Evolutionary conservation across 2,329 filamentous ascomycete genomes (phyloP), one percentile per base, ranked within the genome.

Genomic region (Ceratocystiopsis sp.): DNA sequence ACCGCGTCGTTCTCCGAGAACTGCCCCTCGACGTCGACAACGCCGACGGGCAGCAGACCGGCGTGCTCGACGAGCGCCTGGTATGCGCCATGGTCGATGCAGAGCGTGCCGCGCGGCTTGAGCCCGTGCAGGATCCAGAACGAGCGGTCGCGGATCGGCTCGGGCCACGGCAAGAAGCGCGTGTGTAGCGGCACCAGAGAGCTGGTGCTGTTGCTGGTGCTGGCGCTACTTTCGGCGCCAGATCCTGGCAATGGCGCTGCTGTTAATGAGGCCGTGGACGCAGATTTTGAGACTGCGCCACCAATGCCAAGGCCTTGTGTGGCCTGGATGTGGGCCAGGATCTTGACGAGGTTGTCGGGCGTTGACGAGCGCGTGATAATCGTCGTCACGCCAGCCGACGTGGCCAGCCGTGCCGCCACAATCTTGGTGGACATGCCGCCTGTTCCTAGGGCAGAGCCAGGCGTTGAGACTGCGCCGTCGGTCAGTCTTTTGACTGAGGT

Each of bases 391-490:
- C 91, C 91, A 13, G 86, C 91, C 34, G 87, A 91, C 8, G 87
- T 95, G 33, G 89, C 91, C 35, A 98, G 71, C 43, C 84, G 77
- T 21, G 91, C 91, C 42, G 91, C 91, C 21, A 93, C 79, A 52
- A 98, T 94, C 65, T 98, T 98, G 46, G 91, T 98, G 49, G 81
- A 80, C 91, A 98, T 98, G 38, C 91, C 91, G 17, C 91, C 91
- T 2, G 91, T 98, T 18, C 91, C 91, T 15, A 98, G 65, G 4
- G 82, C 71, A 3, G 86, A 95, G 4, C 91, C 91, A 18, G 85
- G 83, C 29, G 81, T 84, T 3, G 87, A 95, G 8, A 94, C 86
- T 80, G 44, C 0, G n/a, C 17, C 32, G 33, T 16, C 17, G 19
- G 34, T 21, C 15, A 29, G 7, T 2, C 25, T 9, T n/a, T n/a